These are phyloP conservation scores for Eucalyptus curtisii DNA, from an alignment of 345 rosid genomes.

Conservation along the genomic window DNA sequence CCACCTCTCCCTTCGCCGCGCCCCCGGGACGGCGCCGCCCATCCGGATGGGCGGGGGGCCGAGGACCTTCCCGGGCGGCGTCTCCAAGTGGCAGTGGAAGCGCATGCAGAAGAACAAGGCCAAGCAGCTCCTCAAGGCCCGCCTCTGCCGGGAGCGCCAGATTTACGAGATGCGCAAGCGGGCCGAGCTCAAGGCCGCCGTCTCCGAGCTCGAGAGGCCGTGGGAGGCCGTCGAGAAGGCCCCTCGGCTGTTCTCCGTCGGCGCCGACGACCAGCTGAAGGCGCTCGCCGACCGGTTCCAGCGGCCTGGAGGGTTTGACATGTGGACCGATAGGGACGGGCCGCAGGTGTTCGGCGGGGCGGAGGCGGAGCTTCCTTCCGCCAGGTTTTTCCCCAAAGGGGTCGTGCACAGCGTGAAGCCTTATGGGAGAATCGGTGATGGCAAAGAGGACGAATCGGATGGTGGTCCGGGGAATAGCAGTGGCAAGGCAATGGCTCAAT, in stretches of 20 bases:
- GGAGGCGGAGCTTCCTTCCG: constrained; percentile 58
- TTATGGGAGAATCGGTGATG: constrained; percentile 13
- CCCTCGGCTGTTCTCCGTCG: constrained; percentile 60
- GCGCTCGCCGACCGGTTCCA: constrained; percentile 89
- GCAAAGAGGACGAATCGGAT: background rate
- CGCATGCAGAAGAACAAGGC: constrained; percentile 87
- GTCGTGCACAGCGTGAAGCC: constrained; percentile 77
- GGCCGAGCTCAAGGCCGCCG: constrained; percentile 82
- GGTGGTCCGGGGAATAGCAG: background rate
- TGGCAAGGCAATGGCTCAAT: background rate
- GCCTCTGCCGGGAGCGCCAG: constrained; percentile 68
- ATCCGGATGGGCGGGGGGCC: constrained; percentile 94
- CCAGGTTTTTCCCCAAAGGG: constrained; percentile 78
- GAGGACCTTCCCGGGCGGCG: constrained; percentile 76
- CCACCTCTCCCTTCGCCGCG: constrained; percentile 5
- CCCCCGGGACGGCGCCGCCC: constrained; percentile 14
- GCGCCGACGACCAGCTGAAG: constrained; percentile 78
- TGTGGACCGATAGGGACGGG: constrained; percentile 71
- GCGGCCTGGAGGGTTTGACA: constrained; percentile 76
- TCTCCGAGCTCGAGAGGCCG: constrained; percentile 80
- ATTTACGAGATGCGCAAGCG: constrained; percentile 91
- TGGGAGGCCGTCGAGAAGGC: constrained; percentile 73
- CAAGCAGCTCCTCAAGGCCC: constrained; percentile 73
- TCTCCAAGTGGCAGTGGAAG: constrained; percentile 92
- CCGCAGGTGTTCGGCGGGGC: constrained; percentile 48